Base-by-base conservation (phyloP, 495 filamentous ascomycete genomes). In the Talaromyces proteolyticus region DNA sequence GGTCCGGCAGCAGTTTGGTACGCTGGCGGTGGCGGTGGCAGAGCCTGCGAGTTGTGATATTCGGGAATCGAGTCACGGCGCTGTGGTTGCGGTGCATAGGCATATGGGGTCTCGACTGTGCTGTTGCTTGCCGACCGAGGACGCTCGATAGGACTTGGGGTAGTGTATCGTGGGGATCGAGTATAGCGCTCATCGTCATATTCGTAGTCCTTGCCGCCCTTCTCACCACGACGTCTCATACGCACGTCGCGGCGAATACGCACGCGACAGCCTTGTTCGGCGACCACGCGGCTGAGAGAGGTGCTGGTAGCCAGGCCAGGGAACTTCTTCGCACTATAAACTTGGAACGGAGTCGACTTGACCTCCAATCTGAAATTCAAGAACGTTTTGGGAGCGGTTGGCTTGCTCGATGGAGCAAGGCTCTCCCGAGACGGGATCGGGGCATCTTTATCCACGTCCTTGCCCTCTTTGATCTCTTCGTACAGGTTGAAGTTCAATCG, bases 321-420 rank as follows among this genome's bases (percentile, higher is more conserved):
- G 73, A 98, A 98, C 73, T 96, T 98, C 82, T 98, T 98, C 20
- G 93, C 93, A 57, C 91, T 96, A 72, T 84, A 98, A 8, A 97
- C 94, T 5, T 76, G 82, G 62, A 98, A 98, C 1, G 88, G 85
- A 18, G 75, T 68, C 0, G 91, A 94, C 68, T 94, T 89, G 50
- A 96, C 88, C 61, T 96, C 90, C 68, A 96, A 74, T n/a, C 94
- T 77, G 64, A 86, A 86, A 47, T 84, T 74, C 43, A 73, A 64
- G 52, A 70, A 67, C 46, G 67, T 61, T 51, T 68, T 66, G 2
- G 68, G 74, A 3, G 64, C 60, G 37, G 56, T 57, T 0, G 69
- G 57, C 49, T 72, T 74, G 37, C 34, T 41, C 2, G 48, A 53
- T 21, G 57, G 53, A 18, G 29, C 53, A 8, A 55, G 26, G 26